Evolutionary conservation across 2,329 filamentous ascomycete genomes (phyloP), one percentile per base, ranked within the genome.

Genomic region (Penicillium sp.): DNA sequence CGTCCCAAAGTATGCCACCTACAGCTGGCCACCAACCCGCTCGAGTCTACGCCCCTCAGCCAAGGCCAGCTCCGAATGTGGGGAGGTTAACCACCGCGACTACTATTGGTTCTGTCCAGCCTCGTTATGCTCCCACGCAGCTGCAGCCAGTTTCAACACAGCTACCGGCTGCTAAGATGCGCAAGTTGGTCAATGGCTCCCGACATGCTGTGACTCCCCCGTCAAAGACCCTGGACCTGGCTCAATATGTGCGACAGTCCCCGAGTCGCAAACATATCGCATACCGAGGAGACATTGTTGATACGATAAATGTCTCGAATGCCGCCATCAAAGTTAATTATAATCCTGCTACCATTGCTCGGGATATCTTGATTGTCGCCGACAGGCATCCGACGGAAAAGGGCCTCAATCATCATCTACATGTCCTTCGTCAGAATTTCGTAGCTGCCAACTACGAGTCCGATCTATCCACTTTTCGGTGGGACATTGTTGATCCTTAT

Each of bases 321-420:
- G 75, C 76, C 3, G 60, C 76, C 5, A 59, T 78, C 28, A 83
- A 82, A 60, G 78, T 78, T 5, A 78, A 73, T 15, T 90, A 90
- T 67, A 81, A 89, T 67, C 80, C 83, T 1, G 79, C 81, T 47
- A 89, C 85, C 0, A 87, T 90, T 60, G 87, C 86, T 4, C 77
- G 85, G 53, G 86, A 89, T 69, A 80, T 90, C 6, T 75, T 90
- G 11, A 81, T 89, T 52, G 84, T 85, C 15, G 80, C 85, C 12
- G 85, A 85, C 15, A 82, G 83, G 58, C 86, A 89, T 69, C 86
- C 87, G 0, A 81, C 81, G 10, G 83, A 87, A 71, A 74, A 81
- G 28, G 73, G 78, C 2, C 72, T 90, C 38, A 90, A 90, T 66
- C 77, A 79, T 34, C 86, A 89, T 74, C 74, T 89, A 60, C 77